These are phyloP conservation scores for Calonectria leucothoes DNA, from an alignment of 2,329 filamentous ascomycete species.

Conservation along the genomic window DNA sequence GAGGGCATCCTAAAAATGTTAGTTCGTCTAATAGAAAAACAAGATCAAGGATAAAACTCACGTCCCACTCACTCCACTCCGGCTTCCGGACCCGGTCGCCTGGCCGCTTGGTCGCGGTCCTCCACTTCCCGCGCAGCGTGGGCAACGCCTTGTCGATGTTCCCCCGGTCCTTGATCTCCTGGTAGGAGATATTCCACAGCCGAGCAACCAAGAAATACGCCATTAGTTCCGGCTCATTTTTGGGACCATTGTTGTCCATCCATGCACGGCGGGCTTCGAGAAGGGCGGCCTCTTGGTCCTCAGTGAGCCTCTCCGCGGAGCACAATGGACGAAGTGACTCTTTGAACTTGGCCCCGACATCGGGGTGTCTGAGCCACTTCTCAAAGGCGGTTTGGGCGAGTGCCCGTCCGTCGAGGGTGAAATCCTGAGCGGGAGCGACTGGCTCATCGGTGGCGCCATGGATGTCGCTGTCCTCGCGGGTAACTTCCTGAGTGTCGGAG, in stretches of 20 bases:
- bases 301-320: neutral
- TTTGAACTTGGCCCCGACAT: neutral
- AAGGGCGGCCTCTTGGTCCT: neutral
- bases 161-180: constrained; percentile 49
- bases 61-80: constrained; percentile 71
- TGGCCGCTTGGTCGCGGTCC: constrained; percentile 73
- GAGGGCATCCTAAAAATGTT: neutral
- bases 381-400: neutral
- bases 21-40: neutral
- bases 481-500: neutral
- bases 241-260: neutral
- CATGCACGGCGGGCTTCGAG: neutral
- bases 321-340: neutral
- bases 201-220: neutral
- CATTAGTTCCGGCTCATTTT: neutral
- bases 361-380: neutral
- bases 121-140: constrained; percentile 76
- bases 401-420: neutral
- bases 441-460: neutral
- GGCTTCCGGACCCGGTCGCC: constrained; percentile 74
- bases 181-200: neutral
- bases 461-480: neutral
- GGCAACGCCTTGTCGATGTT: constrained; percentile 75
- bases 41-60: constrained; percentile 55
- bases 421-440: neutral